These are phyloP conservation scores for Pythium utonaiense DNA, from an alignment of 352 stramenopile genomes.

Conservation along the genomic window DNA sequence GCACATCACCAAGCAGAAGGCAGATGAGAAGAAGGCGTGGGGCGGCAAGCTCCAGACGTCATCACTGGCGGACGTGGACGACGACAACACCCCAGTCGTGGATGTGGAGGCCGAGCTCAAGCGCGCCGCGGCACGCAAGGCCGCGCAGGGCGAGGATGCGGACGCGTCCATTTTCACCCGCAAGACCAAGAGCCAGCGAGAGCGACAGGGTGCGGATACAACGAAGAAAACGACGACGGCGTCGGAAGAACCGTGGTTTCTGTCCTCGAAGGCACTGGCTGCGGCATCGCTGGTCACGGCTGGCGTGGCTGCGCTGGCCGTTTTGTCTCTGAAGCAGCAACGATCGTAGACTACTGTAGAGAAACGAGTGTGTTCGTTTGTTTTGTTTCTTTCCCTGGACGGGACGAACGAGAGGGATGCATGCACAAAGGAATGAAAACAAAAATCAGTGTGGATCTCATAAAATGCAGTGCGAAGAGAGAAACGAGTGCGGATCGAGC, in stretches of 20 bases:
- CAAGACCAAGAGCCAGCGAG: conserved; percentile 46
- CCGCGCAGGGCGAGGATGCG: conserved; percentile 9
- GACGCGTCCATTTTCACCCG: conserved; percentile 75
- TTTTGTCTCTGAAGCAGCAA: conserved; percentile 63
- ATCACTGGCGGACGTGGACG: conserved; percentile 11
- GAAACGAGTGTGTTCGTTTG: not conserved
- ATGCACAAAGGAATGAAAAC: not conserved
- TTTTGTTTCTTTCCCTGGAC: not conserved
- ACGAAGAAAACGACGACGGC: not conserved
- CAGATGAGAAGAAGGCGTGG: conserved; percentile 76
- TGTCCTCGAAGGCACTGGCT: conserved; percentile 51
- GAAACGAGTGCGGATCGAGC: not conserved
- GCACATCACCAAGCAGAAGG: conserved; percentile 70
- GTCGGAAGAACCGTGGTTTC: conserved; percentile 49
- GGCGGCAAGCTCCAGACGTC: conserved; percentile 71
- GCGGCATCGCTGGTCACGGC: conserved; percentile 69
- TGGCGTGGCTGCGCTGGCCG: conserved; percentile 52
- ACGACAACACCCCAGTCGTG: conserved; percentile 6
- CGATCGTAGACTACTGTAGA: conserved; percentile 22
- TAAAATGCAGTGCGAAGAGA: no score
- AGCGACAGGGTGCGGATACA: conserved; percentile 22
- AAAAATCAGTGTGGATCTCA: not conserved
- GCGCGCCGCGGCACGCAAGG: conserved; percentile 10
- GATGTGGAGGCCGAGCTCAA: conserved; percentile 18
- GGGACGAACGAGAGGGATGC: not conserved